Evolutionary conservation across 2,329 filamentous ascomycete genomes (phyloP), one percentile per base, ranked within the genome.

Genomic region (Aureobasidium melanogenum): DNA sequence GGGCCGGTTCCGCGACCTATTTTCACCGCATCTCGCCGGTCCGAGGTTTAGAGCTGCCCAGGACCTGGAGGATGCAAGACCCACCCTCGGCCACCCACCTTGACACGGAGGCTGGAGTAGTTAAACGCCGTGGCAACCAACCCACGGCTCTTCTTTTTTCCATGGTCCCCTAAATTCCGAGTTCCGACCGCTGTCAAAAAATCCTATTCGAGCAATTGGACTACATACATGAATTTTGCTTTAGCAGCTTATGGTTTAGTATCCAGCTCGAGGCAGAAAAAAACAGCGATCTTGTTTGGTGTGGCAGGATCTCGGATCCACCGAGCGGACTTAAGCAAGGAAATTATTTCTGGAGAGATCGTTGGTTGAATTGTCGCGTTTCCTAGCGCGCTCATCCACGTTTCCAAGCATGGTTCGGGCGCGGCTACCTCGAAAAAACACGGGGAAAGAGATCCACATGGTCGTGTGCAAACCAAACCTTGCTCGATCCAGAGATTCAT

Each of bases 351-450:
- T 43, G 54, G 39, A 57, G 52, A 57, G 24, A 34, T 28, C 44
- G 56, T 50, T 41, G 43, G 56, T 59, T 59, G 56, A 44, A 46
- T 41, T 39, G 44, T 39, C 43, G 43, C 24, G 32, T 59, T 36
- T 44, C 24, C 34, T 59, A 59, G 56, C 56, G 46, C 34, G 34
- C 41, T 50, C 30, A 50, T 50, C 44, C 44, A 48, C n/a, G n/a
- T n/a, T n/a, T n/a, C n/a, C n/a, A n/a, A n/a, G n/a, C 43, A 59
- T 50, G 56, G 56, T 59, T 59, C 44, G 43, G 44, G 43, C 41
- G 54, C 41, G 28, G 34, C 34, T 30, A 59, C n/a, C 39, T 44
- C 52, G 26, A 44, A 56, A 56, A 56, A 56, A 44, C 38, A 56
- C 44, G 43, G 56, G 56, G 34, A 44, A 22, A 14, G 41, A 58